Evolutionary conservation across 108 stramenopile species (phyloP).

Genomic region (Cyclotella kingstonii): DNA sequence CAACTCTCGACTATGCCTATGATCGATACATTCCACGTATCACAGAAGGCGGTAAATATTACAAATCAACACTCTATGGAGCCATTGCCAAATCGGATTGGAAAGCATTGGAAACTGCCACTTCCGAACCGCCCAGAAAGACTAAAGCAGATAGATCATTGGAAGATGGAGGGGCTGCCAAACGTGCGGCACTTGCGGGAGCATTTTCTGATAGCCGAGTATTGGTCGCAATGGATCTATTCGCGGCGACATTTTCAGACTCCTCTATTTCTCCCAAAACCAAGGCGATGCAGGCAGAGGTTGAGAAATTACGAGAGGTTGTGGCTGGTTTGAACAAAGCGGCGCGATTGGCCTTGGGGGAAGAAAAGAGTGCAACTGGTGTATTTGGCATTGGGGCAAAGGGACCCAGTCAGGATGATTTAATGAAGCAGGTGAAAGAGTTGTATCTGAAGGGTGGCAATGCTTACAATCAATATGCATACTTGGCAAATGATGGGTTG

Average conservation of each 20-base stretch:
- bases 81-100: constrained; percentile 65
- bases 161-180: constrained; percentile 68
- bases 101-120: constrained; percentile 54
- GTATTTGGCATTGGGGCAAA: constrained; percentile 68
- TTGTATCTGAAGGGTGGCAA: constrained; percentile 76
- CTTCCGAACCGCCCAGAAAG: constrained; percentile 71
- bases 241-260: constrained; percentile 78
- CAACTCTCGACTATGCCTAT: constrained; percentile 72
- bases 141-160: constrained; percentile 70
- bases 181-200: constrained; percentile 76
- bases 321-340: constrained; percentile 57
- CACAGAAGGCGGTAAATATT: constrained; percentile 72
- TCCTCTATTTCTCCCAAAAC: constrained; percentile 71
- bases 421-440: constrained; percentile 55
- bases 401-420: constrained; percentile 49
- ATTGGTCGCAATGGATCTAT: constrained; percentile 60
- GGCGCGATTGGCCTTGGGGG: constrained; percentile 58
- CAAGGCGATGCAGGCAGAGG: constrained; percentile 69
- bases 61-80: constrained; percentile 47
- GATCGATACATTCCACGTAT: constrained; percentile 80
- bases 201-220: constrained; percentile 76
- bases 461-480: constrained; percentile 69
- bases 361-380: constrained; percentile 62
- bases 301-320: constrained; percentile 51
- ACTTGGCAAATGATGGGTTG: constrained; percentile 72